Base-by-base conservation (phyloP, 805 yeast species). In the Groenewaldozyma tartarivorans region DNA sequence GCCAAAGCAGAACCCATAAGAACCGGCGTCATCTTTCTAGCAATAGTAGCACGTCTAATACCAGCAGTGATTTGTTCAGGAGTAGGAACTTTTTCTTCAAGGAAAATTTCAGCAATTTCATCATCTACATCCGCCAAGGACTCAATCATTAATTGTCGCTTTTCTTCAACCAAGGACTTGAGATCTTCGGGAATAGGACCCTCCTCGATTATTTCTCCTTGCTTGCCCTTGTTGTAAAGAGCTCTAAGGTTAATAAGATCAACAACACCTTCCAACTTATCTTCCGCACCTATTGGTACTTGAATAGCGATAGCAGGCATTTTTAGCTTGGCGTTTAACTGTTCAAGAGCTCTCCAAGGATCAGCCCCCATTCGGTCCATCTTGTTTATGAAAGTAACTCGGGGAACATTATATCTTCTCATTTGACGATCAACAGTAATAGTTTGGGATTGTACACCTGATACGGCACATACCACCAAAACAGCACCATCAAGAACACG, bases 361-460 rank as follows among this genome's bases (percentile, higher is more conserved):
- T 92, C 80, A 42, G 98, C 84, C 51, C 99, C 99, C 96, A 92
- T 85, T 61, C 99, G 79, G 64, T 92, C 99, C 96, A 92, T 88
- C 69, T 92, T 92, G 68, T 92, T 92, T 63, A 92, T 83, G 57
- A 92, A 92, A 6, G 98, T 90, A 40, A 92, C 74, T 58, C 98
- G 76, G 41, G 98, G 98, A 57, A 92, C 95, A 58, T 92, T 87
- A 66, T 92, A 92, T 61, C 98, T 80, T 55, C 95, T 79, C 98
- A 92, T 92, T 68, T 92, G 99, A 60, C 98, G 81, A 63, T 92
- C 98, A 36, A 92, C 98, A 32, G 98, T 92, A 45, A 92, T 95
- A 16, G 98, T 92, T 64, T 92, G 98, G 1, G 96, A 86, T 65
- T 92, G 98, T 36, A 92, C 98, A 57, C 98, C 98, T 21, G 94